phyloP scores from a whole-genome alignment of 1,139 yeast genomes.

The Meyerozyma sp. region DNA sequence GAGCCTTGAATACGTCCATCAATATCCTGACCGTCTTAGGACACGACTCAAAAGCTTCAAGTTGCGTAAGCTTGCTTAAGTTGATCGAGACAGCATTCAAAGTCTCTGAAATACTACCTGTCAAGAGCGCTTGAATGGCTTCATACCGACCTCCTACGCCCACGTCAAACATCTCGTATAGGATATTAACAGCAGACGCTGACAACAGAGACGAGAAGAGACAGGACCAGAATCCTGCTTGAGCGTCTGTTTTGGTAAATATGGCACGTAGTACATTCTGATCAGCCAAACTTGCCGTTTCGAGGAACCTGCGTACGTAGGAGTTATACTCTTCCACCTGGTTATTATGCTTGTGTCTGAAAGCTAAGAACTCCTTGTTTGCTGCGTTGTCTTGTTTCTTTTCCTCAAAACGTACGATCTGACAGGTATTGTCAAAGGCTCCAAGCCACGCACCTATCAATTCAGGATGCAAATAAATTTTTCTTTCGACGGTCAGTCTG shows the following conservation, averaged over 20 bases:
- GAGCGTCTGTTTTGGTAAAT: conserved; percentile 17
- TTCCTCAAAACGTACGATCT: conserved; percentile 30
- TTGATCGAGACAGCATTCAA: conserved; percentile 45
- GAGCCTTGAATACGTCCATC: conserved; percentile 64
- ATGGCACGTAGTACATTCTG: conserved; percentile 35
- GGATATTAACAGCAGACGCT: conserved; percentile 65
- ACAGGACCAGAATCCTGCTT: conserved; percentile 65
- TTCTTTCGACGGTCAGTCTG: conserved; percentile 33
- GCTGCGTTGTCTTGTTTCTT: conserved; percentile 16
- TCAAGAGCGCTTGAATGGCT: conserved; percentile 55
- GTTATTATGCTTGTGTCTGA: conserved; percentile 27
- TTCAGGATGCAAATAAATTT: conserved; percentile 31
- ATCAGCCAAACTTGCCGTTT: conserved; percentile 36
- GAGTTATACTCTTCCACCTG: conserved; percentile 21
- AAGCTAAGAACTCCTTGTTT: conserved; percentile 17
- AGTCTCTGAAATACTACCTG: conserved; percentile 36
- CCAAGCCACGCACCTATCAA: conserved; percentile 36
- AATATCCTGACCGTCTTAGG: conserved; percentile 70
- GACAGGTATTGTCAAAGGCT: conserved; percentile 39
- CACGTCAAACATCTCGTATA: conserved; percentile 70
- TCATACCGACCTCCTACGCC: conserved; percentile 58
- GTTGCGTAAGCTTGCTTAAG: conserved; percentile 37
- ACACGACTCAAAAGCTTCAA: conserved; percentile 64
- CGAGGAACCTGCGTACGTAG: conserved; percentile 22
- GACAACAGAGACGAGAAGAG: conserved; percentile 55